Evolutionary conservation across 306 rosid species (phyloP), one percentile per base, ranked within the genome.

Genomic region (Benincasa hispida): DNA sequence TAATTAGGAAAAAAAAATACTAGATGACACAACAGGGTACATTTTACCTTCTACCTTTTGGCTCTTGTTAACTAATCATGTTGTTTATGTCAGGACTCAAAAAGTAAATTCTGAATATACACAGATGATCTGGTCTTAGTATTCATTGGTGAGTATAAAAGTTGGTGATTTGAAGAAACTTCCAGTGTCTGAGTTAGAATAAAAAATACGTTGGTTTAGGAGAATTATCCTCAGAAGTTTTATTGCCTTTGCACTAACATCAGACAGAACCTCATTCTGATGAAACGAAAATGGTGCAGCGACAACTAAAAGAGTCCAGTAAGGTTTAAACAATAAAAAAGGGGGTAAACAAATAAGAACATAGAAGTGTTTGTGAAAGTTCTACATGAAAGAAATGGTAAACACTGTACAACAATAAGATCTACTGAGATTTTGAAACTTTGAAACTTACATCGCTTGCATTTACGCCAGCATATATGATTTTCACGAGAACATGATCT

Each of bases 361-460:
- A 69, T 42, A 21, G 21, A 45, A 69, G 35, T 45, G 12, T 12
- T 41, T 13, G 32, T 42, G 28, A 68, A 68, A 68, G 24, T 69
- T 69, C 37, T 45, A 57, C 58, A 45, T 13, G 56, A 72, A 47
- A 59, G 9, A 15, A 24, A 47, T 25, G 59, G 30, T 75, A 24
- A 21, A 45, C 56, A 76, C n/a, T 76, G 9, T 14, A 50, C 1
- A 19, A 48, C 15, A 50, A 72, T 17, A 72, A 47, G 19, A 9
- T 67, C 45, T 24, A 79, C 78, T 77, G 83, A 76, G 50, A 80
- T 18, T 13, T 79, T 77, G 84, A 76, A 54, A 80, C 14, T 72
- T 55, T 27, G 62, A 72, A 78, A 88, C 98, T 93, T 90, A 94
- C 98, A 86, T 94, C 98, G 77, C 98, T 91, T 78, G 98, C 98